Evolutionary conservation across 768 basidiomycete genomes (phyloP), one percentile per base, ranked within the genome.

Genomic region (Tylopilus intermedius): DNA sequence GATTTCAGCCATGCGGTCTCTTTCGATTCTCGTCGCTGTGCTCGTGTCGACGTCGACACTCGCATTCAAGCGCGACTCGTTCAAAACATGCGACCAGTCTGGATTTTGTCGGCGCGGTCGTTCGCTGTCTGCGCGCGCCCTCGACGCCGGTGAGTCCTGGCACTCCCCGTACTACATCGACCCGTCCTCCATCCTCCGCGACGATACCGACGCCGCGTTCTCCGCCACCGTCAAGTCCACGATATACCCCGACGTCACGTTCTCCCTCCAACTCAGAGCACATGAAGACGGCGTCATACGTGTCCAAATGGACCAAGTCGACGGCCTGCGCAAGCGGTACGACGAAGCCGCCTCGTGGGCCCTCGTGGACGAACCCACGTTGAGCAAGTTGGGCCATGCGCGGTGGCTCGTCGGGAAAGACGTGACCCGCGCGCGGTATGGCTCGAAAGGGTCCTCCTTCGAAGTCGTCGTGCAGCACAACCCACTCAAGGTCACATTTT

Each of bases 51-150:
- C 71, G 14, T 53, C 66, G 15, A 66, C 75, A 2, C 60, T 78
- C 27, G 82, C 86, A 33, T 81, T 90, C 71, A 90, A 90, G 73
- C 73, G 77, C 18, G 79, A 86, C 54, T 92, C 97, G 71, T 99
- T 94, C 79, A 97, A 96, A 71, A 91, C 83, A 52, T 98, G 96
- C 65, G 77, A 79, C n/a, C 91, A 98, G 70, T 82, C 92, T 0
- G 94, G 90, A 18, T 98, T 99, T 72, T 98, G 96, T 75, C 81
- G 90, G n/a, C 72, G 87, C 42, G 92, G 94, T 47, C 84, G 95
- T 44, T 88, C 87, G 0, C 81, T 99, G 42, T 81, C 92, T 53
- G 74, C 79, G 8, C 82, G 91, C 44, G 88, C 90, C 5, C 74
- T 74, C 38, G 80, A 80, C 49, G 76, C 78, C 8, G 69, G 71